Evolutionary conservation across 2,329 filamentous ascomycete species (phyloP), one percentile per base, ranked within the genome.

Genomic region (Dactylellina sp.): DNA sequence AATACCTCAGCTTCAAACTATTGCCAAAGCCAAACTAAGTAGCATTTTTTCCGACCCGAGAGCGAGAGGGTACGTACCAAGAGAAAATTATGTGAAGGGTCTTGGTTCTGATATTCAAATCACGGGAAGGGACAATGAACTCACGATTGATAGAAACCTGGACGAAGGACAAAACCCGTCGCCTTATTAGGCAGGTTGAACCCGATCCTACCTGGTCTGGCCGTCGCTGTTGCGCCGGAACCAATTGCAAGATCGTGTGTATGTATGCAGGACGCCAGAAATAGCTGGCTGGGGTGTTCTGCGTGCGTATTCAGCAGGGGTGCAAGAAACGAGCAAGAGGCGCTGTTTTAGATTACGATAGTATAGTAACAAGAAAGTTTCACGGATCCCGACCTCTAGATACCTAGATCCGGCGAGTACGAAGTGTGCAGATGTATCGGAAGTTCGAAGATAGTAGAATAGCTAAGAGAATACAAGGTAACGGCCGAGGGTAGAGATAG

Each of bases 221-320:
- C n/a, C 24, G 50, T 63, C 56, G 28, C 28, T 32, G 57, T 60
- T 50, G 32, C 24, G 32, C 52, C 47, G 46, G 44, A 32, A 42
- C 66, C 57, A 60, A 62, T 60, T 49, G 57, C 60, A 46, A 53
- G 55, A 59, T 52, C 22, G 46, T 52, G 50, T n/a, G n/a, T n/a
- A 32, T 32, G 28, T 32, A 32, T 55, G 39, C 49, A n/a, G 20
- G 20, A 68, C 40, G 39, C 68, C 68, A 64, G 60, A 59, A 71
- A 72, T 64, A 61, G 59, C 53, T 56, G 56, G 56, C 46, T 20
- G 25, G 37, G 16, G 42, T 39, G 25, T 12, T 16, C 16, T 44
- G 42, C 50, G 25, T 63, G 66, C 66, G 59, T 57, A 52, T 57
- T 72, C 50, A 56, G 25, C 49, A 62, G 57, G 64, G 64, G 18